phyloP scores from a whole-genome alignment of 2,329 filamentous ascomycete genomes.

The Lachnellula hyalina region DNA sequence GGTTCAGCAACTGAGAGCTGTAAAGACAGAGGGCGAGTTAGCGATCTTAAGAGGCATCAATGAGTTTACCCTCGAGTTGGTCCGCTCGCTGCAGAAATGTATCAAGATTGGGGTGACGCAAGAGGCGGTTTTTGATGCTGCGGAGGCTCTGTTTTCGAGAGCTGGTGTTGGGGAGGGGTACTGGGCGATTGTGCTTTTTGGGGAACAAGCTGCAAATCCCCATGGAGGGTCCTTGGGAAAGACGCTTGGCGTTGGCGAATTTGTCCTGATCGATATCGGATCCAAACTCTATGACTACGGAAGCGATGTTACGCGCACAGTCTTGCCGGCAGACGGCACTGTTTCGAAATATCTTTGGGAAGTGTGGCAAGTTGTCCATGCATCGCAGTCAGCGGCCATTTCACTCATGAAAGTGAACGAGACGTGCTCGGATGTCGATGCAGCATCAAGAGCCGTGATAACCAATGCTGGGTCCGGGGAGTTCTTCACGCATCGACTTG shows the following conservation, averaged over 20 bases:
- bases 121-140: conserved; percentile 47
- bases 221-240: conserved; percentile 39
- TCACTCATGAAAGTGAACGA: conserved; percentile 44
- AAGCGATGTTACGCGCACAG: conserved; percentile 58
- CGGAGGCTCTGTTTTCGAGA: conserved; percentile 46
- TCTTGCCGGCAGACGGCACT: conserved; percentile 30
- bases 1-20: conserved; percentile 52
- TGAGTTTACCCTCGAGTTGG: conserved; percentile 54
- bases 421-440: conserved; percentile 54
- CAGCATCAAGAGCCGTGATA: conserved; percentile 53
- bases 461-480: conserved; percentile 40
- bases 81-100: conserved; percentile 50
- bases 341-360: conserved; percentile 33
- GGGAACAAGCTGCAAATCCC: conserved; percentile 35
- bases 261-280: conserved; percentile 57
- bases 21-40: conserved; percentile 51
- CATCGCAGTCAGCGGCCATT: conserved; percentile 52
- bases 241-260: conserved; percentile 45
- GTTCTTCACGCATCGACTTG: conserved; percentile 55
- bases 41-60: conserved; percentile 55
- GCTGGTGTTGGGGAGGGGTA: conserved; percentile 49
- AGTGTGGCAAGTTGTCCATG: conserved; percentile 54
- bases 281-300: conserved; percentile 53
- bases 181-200: conserved; percentile 60
- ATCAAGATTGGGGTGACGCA: conserved; percentile 51